Conservation (phyloP, 345 rosid genomes). For the Melaleuca alternifolia region DNA sequence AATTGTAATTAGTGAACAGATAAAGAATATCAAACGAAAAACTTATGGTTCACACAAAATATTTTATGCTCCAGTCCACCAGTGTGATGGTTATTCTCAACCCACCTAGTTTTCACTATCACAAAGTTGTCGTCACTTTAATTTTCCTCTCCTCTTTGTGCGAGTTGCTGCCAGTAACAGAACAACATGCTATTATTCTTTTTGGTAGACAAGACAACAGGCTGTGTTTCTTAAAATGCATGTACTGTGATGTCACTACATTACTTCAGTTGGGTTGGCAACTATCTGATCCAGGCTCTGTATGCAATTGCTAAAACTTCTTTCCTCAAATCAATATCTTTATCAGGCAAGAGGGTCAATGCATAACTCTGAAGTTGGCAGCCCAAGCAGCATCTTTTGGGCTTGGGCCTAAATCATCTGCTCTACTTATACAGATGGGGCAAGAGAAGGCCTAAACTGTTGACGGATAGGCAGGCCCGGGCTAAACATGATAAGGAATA, state of each 20-base stretch:
- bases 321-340: not conserved
- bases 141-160: not conserved
- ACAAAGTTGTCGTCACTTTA: not conserved
- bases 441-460: not conserved
- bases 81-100: not conserved
- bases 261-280: not conserved
- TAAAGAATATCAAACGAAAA: not conserved
- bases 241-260: not conserved
- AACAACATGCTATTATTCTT: not conserved
- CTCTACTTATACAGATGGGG: not conserved
- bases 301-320: not conserved
- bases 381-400: not conserved
- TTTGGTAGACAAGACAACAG: not conserved
- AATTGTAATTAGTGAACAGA: not conserved
- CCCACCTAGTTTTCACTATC: not conserved
- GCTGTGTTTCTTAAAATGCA: not conserved
- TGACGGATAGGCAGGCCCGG: not conserved
- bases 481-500: not conserved
- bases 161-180: not conserved
- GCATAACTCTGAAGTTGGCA: not conserved
- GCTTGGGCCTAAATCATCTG: not conserved
- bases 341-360: not conserved
- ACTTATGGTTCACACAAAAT: not conserved
- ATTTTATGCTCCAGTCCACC: not conserved
- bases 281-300: not conserved